Conservation (phyloP, 2,329 filamentous ascomycete species). For the Aspergillus sp. region DNA sequence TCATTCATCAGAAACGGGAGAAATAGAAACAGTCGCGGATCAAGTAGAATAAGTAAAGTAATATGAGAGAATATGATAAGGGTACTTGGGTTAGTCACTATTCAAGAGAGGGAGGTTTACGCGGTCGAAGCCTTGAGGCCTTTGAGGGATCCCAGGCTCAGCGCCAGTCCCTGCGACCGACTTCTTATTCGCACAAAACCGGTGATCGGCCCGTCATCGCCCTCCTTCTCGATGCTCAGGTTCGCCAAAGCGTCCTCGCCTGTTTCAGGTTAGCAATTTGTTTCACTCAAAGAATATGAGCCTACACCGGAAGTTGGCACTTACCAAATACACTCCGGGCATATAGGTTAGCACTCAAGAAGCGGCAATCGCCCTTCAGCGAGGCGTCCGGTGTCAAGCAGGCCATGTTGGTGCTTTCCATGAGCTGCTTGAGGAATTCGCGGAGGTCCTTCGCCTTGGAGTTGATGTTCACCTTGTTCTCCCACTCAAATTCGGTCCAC, state of each 20-base stretch:
- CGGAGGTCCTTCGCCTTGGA: slow-evolving; percentile 89
- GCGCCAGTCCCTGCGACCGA: slow-evolving; percentile 88
- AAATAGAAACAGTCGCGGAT: slow-evolving; percentile 13
- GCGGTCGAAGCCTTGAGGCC: slow-evolving; percentile 72
- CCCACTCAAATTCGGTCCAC: slow-evolving; percentile 99
- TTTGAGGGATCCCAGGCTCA: slow-evolving; percentile 92
- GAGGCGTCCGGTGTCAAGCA: slow-evolving; percentile 95
- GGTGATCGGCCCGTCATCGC: slow-evolving; percentile 89
- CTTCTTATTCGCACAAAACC: slow-evolving; percentile 98
- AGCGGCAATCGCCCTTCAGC: slow-evolving; percentile 95
- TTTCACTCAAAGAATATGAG: not conserved
- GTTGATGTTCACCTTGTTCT: slow-evolving; percentile 99
- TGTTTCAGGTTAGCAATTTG: slow-evolving; percentile 44
- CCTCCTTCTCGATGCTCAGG: slow-evolving; percentile 95
- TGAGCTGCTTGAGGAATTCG: slow-evolving; percentile 89
- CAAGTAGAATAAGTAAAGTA: slow-evolving; percentile 20
- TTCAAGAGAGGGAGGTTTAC: slow-evolving; percentile 32
- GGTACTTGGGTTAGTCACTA: slow-evolving; percentile 32
- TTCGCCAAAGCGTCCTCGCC: slow-evolving; percentile 98
- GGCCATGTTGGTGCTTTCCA: slow-evolving; percentile 98
- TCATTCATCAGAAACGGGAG: slow-evolving; percentile 27
- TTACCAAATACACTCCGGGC: slow-evolving; percentile 96
- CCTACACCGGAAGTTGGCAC: slow-evolving; percentile 33
- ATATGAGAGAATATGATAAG: slow-evolving; percentile 19
- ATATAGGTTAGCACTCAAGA: slow-evolving; percentile 95